Base-by-base conservation (phyloP, 805 yeast species). In the Saccharomycopsis sp. region DNA sequence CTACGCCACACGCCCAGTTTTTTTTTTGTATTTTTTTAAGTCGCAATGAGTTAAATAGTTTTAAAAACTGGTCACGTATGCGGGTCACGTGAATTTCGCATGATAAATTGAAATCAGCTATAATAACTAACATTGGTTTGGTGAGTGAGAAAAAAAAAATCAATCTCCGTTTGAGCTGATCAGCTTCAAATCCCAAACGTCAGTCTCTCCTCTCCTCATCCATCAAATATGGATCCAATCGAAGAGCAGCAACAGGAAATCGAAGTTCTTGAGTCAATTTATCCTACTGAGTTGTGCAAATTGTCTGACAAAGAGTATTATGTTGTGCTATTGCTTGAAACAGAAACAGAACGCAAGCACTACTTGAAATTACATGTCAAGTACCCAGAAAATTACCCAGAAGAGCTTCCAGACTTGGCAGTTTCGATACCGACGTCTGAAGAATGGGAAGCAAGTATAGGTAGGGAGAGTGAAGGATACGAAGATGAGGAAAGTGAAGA, bases 181-280 rank as follows among this genome's bases (percentile, higher is more conserved):
- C n/a, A n/a, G n/a, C n/a, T n/a, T n/a, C n/a, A n/a, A n/a, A n/a
- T n/a, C n/a, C n/a, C n/a, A n/a, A n/a, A n/a, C n/a, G n/a, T n/a
- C n/a, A n/a, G n/a, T n/a, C n/a, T n/a, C n/a, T n/a, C n/a, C n/a
- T n/a, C n/a, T n/a, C n/a, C n/a, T n/a, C n/a, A n/a, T n/a, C n/a
- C n/a, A n/a, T n/a, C n/a, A n/a, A n/a, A n/a, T n/a, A 84, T 84
- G 94, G 88, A 82, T 52, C 73, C 78, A 42, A 55, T 60, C 39
- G 95, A 84, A 58, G 96, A 92, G 55, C 96, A 89, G 57, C 59
- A 55, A 21, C 95, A 89, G 61, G 98, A 89, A 59, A 58, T 92
- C 34, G 96, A 88, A 59, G 87, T 92, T 39, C 69, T 89, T 43
- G 79, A 84, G 56, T 79, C 94, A 13, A 89, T 89, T 41, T 89